Conservation (phyloP, 2,329 filamentous ascomycete genomes). For the Phoma herbarum region DNA sequence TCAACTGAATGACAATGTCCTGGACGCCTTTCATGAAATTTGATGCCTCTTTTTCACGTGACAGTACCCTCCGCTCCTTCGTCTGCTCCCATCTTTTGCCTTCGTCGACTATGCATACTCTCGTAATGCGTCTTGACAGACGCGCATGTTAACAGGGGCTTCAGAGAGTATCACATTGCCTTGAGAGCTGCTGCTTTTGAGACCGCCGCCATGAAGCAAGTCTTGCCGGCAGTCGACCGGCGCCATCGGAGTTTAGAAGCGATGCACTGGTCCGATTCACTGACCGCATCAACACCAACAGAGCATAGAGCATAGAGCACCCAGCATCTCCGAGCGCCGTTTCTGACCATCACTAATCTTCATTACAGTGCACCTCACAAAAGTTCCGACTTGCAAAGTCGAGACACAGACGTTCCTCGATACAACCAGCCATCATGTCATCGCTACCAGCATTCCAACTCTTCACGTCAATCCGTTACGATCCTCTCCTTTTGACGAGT, state of each 20-base stretch:
- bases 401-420: not conserved
- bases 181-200: not conserved
- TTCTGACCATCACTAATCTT: not conserved
- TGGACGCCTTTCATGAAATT: not conserved
- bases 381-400: not conserved
- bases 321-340: not conserved
- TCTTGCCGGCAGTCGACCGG: conserved; percentile 8
- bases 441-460: conserved; percentile 44
- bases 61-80: not conserved
- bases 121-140: not conserved
- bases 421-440: conserved; percentile 26
- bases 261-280: not conserved
- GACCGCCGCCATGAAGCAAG: not conserved
- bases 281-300: conserved; percentile 4
- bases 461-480: conserved; percentile 53
- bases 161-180: not conserved
- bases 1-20: not conserved
- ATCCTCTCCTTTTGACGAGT: conserved; percentile 47
- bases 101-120: not conserved
- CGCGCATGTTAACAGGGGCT: not conserved
- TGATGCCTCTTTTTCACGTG: conserved; percentile 10
- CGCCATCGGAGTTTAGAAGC: conserved; percentile 22
- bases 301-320: conserved; percentile 5
- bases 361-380: not conserved
- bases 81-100: not conserved